These are phyloP conservation scores for Pharnaceum exiguum DNA, from an alignment of 148 eudicot species.

Conservation along the genomic window DNA sequence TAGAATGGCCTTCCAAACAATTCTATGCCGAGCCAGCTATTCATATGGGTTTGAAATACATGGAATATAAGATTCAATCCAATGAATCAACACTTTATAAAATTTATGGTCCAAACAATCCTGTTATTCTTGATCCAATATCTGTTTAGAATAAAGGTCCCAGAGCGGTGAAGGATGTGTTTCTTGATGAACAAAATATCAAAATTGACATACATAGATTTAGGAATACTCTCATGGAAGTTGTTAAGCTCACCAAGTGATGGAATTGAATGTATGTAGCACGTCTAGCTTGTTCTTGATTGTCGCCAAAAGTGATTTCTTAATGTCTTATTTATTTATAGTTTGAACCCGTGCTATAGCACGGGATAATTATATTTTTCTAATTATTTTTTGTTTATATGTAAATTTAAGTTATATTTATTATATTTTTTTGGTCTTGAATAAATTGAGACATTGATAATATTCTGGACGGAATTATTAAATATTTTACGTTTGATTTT, in stretches of 20 bases:
- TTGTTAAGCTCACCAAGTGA: slow-evolving; percentile 23
- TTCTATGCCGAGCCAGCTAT: slow-evolving; percentile 31
- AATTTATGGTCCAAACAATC: slow-evolving; percentile 24
- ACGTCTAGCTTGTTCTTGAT: too few species aligned
- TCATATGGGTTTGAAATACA: slow-evolving; percentile 35
- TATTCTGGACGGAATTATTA: too few species aligned
- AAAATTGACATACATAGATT: slow-evolving; percentile 31
- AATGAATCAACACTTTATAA: slow-evolving; percentile 25
- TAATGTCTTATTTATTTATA: too few species aligned
- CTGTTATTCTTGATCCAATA: slow-evolving; percentile 23
- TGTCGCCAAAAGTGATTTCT: too few species aligned
- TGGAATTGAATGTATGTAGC: too few species aligned
- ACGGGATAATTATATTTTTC: too few species aligned
- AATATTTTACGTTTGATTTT: too few species aligned
- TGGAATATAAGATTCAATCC: slow-evolving; percentile 32
- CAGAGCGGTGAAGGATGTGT: slow-evolving; percentile 23
- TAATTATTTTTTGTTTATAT: too few species aligned
- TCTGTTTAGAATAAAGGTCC: slow-evolving; percentile 17
- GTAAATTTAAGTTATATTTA: too few species aligned
- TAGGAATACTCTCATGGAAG: slow-evolving; percentile 33
- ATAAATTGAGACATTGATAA: too few species aligned
- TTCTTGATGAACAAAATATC: slow-evolving; percentile 37
- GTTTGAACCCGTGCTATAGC: too few species aligned
- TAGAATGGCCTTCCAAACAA: slow-evolving; percentile 20
- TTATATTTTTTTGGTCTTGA: too few species aligned